A percentile compares a stretch with the other conserved stretches of the same genome.
phyloP scores from a whole-genome alignment of 768 basidiomycete species.

The Mycena rosella region DNA sequence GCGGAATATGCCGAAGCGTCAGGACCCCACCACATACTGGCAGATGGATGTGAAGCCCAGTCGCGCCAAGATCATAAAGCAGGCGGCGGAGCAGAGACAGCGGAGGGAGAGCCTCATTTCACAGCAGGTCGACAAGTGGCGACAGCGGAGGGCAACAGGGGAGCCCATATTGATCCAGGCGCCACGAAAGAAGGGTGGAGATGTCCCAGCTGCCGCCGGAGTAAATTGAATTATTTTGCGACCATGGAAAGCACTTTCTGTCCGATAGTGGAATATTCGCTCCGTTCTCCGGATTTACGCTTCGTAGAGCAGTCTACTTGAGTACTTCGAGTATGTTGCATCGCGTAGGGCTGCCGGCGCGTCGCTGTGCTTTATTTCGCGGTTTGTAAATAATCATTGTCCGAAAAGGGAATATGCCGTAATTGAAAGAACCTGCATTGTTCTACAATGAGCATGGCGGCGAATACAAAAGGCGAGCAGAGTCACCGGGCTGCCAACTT shows the following conservation, averaged over 20 bases:
- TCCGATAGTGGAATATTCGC: no score
- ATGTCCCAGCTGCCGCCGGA: background rate
- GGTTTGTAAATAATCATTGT: no score
- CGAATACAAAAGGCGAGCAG: background rate
- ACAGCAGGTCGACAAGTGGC: conserved; percentile 31
- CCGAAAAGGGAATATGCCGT: background rate
- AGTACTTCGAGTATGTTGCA: no score
- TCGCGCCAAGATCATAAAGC: conserved; percentile 34
- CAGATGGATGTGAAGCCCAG: conserved; percentile 27
- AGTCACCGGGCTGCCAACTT: background rate
- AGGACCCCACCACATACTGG: conserved; percentile 26
- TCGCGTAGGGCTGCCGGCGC: no score
- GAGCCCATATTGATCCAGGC: conserved; percentile 4
- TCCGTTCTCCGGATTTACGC: no score
- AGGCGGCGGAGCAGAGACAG: conserved; percentile 24
- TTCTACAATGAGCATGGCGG: background rate
- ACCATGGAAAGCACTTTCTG: no score
- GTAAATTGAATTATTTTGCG: background rate
- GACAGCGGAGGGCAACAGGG: conserved; percentile 31
- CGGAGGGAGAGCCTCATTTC: conserved; percentile 24
- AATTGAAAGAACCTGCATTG: background rate
- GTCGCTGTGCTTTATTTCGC: no score
- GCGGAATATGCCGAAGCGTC: conserved; percentile 51
- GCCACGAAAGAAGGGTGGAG: background rate
- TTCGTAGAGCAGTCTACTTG: no score